phyloP scores from a whole-genome alignment of 2,329 filamentous ascomycete species.

The Diaporthe aspalathi region DNA sequence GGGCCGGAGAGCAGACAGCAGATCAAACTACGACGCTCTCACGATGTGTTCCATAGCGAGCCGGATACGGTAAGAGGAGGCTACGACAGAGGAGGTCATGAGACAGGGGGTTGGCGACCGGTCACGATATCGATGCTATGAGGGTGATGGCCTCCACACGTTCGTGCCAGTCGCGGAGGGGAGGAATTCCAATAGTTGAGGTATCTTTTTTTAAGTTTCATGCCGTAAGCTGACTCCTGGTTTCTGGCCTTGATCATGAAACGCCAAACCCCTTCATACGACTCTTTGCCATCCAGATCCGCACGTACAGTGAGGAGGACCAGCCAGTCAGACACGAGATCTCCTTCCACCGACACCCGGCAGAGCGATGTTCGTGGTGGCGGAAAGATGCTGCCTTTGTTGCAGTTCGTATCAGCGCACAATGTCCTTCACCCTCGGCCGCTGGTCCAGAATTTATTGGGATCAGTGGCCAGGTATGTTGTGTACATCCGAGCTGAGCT shows the following conservation, averaged over 20 bases:
- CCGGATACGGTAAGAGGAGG: conserved; percentile 2
- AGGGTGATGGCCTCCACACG: neutral
- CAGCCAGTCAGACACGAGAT: conserved; percentile 1
- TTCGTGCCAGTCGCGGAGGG: neutral
- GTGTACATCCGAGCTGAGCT: neutral
- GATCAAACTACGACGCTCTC: conserved; percentile 17
- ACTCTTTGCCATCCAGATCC: neutral
- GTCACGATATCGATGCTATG: neutral
- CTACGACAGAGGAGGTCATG: conserved; percentile 13
- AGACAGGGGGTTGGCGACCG: conserved; percentile 13
- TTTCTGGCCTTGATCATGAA: conserved; percentile 15
- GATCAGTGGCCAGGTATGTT: neutral
- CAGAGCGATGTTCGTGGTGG: neutral
- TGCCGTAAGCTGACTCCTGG: conserved; percentile 11
- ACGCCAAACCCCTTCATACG: conserved; percentile 14
- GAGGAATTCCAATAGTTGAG: neutral
- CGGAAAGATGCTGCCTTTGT: neutral
- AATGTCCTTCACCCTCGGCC: too few species aligned
- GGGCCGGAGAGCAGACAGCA: conserved; percentile 12
- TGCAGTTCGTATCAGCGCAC: neutral
- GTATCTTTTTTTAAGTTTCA: conserved; percentile 14
- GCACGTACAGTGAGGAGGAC: neutral
- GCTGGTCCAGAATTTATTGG: too few species aligned
- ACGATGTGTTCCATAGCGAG: neutral
- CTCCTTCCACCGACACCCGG: neutral